Evolutionary conservation across 495 filamentous ascomycete species (phyloP), one percentile per base, ranked within the genome.

Genomic region (Endocarpon pusillum): DNA sequence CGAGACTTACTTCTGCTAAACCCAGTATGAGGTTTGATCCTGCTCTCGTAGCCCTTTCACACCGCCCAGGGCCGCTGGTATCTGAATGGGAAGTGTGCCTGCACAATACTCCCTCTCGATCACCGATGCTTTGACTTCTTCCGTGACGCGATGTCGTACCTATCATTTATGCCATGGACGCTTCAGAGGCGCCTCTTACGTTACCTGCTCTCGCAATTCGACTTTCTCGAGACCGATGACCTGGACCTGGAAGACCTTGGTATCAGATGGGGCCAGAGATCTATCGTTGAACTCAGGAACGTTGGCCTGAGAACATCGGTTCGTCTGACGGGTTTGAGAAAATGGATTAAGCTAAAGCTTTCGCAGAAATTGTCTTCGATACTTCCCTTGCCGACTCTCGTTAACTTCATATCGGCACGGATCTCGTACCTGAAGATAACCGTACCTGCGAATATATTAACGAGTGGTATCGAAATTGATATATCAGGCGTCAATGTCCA

Each of bases 171-270:
- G n/a, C n/a, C n/a, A n/a, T n/a, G n/a, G n/a, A n/a, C n/a, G n/a
- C n/a, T n/a, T n/a, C n/a, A n/a, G n/a, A n/a, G n/a, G n/a, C n/a
- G n/a, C n/a, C n/a, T n/a, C n/a, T n/a, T n/a, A n/a, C n/a, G n/a
- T n/a, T n/a, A 84, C 53, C 81, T 72, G 17, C 57, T 94, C 19
- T 78, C 77, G 3, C 72, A 78, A 36, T 54, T 87, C 25, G 82
- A 86, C 34, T 53, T 92, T 18, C 65, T 94, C 18, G 86, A 94
- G 44, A 75, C 75, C 19, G 71, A 86, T 44, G 73, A 76, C 2
- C 47, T 92, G 24, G 79, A 92, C 42, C 61, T 77, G 19, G 81
- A 86, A 31, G 78, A 80, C 38, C 50, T 91, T 38, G 81, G 86
- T 38, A 69, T 87, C 40, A 68, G 71, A 16, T 68, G 75, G 55